A percentile compares a stretch with the other conserved stretches of the same genome.
These are phyloP conservation scores for Pulveroboletus sp. DNA, from an alignment of 768 basidiomycete genomes.

Conservation along the genomic window DNA sequence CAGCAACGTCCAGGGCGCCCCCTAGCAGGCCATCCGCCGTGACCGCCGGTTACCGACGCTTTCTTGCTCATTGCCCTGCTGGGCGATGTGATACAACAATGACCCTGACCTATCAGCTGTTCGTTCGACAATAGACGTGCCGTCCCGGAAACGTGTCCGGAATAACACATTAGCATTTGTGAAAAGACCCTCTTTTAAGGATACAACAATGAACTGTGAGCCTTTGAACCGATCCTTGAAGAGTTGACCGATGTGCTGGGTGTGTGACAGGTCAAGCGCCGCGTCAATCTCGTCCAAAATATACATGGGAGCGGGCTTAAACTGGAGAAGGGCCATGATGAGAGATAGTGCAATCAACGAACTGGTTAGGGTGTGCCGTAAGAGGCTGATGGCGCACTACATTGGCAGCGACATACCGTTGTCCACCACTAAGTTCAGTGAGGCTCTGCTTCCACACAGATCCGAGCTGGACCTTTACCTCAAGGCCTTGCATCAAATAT, in stretches of 20 bases:
- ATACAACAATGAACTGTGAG: slow-evolving; percentile 97
- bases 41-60: slow-evolving; percentile 15
- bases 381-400: neutral
- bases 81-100: slow-evolving; percentile 29
- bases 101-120: slow-evolving; percentile 65
- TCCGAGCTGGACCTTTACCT: slow-evolving; percentile 95
- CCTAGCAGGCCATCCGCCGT: slow-evolving; percentile 7
- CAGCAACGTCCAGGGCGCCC: neutral
- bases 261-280: slow-evolving; percentile 91
- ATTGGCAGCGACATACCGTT: slow-evolving; percentile 55
- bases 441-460: slow-evolving; percentile 97
- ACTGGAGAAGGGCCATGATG: slow-evolving; percentile 98
- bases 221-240: slow-evolving; percentile 97
- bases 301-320: slow-evolving; percentile 99
- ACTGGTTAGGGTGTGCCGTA: slow-evolving; percentile 37
- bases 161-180: slow-evolving; percentile 97
- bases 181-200: slow-evolving; percentile 93
- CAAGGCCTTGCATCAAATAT: slow-evolving; percentile 91
- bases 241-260: slow-evolving; percentile 96
- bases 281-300: slow-evolving; percentile 99
- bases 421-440: slow-evolving; percentile 95
- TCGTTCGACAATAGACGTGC: slow-evolving; percentile 85
- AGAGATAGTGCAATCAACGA: slow-evolving; percentile 96
- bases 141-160: slow-evolving; percentile 88
- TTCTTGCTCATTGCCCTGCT: slow-evolving; percentile 10